A percentile compares a stretch with the other conserved stretches of the same genome.
Evolutionary conservation across 495 filamentous ascomycete genomes (phyloP).

Genomic region (Penicillium egyptiacum): DNA sequence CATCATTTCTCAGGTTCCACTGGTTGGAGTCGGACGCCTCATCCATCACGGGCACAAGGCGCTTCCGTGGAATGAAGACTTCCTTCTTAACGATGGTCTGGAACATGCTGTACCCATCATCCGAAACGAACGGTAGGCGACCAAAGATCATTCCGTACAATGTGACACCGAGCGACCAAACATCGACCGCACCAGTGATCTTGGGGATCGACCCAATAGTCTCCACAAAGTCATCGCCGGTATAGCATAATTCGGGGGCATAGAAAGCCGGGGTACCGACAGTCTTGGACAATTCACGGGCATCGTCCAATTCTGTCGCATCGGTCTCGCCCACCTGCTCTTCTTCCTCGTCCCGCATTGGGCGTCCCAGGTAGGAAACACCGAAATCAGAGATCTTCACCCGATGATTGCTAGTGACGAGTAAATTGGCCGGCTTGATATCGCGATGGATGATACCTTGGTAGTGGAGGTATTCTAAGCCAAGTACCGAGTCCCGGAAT

Average conservation of each 20-base stretch:
- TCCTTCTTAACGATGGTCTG: conserved; percentile 86
- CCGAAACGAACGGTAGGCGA: conserved; percentile 86
- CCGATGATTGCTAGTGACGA: conserved; percentile 79
- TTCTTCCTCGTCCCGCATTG: conserved; percentile 72
- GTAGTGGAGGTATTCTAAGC: conserved; percentile 93
- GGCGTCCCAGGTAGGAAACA: conserved; percentile 91
- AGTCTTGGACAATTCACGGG: conserved; percentile 92
- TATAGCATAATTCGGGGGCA: conserved; percentile 94
- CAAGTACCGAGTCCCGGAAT: conserved; percentile 91
- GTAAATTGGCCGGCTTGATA: conserved; percentile 97
- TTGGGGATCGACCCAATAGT: conserved; percentile 44
- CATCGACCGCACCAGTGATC: conserved; percentile 79
- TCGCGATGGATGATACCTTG: conserved; percentile 97
- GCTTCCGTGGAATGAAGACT: conserved; percentile 77
- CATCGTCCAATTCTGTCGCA: conserved; percentile 80
- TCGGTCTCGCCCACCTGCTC: conserved; percentile 82
- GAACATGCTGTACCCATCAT: conserved; percentile 89
- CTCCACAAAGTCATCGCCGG: conserved; percentile 52
- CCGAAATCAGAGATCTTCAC: conserved; percentile 99
- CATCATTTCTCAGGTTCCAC: conserved; percentile 52
- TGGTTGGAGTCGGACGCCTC: conserved; percentile 47
- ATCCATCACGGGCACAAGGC: conserved; percentile 72
- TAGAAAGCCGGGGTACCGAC: conserved; percentile 98
- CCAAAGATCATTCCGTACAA: conserved; percentile 94
- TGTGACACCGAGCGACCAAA: conserved; percentile 96